A percentile compares a stretch with the other conserved stretches of the same genome.
Conservation (phyloP, 176 grass and related monocot species). For the Puccinellia tenuiflora region DNA sequence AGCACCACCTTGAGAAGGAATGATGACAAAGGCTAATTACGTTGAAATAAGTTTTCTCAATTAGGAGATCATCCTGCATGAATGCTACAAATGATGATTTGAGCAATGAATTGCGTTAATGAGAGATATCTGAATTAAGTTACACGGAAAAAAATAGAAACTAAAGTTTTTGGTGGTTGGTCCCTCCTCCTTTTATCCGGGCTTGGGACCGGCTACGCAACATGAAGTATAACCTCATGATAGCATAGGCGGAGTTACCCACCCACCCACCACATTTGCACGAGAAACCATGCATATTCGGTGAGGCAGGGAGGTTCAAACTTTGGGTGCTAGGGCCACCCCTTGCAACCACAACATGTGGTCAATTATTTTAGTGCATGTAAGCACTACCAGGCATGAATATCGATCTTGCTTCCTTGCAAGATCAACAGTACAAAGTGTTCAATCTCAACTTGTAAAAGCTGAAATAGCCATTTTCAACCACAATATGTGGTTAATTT, state of each 20-base stretch:
- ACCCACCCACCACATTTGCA: background rate
- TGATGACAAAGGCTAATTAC: background rate
- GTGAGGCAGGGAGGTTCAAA: background rate
- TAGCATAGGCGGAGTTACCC: background rate
- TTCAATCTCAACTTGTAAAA: background rate
- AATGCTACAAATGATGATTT: constrained; percentile 1
- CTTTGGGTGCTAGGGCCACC: background rate
- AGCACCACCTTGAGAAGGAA: background rate
- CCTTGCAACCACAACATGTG: background rate
- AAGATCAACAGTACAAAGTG: background rate
- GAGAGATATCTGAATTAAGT: background rate
- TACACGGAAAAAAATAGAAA: background rate
- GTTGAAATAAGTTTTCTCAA: background rate
- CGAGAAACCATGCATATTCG: background rate
- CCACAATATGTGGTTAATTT: background rate
- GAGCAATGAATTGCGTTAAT: background rate
- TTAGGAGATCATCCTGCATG: background rate
- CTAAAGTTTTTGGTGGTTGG: background rate
- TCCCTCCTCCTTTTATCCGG: background rate
- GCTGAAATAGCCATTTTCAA: background rate
- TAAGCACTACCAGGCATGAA: background rate
- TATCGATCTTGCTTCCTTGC: background rate
- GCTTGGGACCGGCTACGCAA: background rate
- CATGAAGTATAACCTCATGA: background rate
- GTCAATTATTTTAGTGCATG: background rate